phyloP scores from a whole-genome alignment of 2,329 filamentous ascomycete genomes.

The Penicillium decumbens region DNA sequence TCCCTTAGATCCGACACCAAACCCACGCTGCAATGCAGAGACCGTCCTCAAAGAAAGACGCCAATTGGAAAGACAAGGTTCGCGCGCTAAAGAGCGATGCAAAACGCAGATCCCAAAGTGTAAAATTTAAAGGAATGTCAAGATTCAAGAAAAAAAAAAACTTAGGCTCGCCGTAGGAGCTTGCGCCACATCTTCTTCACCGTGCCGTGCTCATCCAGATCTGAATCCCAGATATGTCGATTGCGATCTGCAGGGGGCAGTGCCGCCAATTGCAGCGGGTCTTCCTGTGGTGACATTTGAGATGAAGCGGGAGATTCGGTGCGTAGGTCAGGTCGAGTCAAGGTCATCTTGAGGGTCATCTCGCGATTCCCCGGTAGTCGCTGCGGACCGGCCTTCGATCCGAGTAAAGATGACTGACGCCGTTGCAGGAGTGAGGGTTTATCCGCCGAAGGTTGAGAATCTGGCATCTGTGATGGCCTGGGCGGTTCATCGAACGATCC shows the following conservation, averaged over 20 bases:
- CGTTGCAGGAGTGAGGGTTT: slow-evolving; percentile 13
- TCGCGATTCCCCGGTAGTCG: slow-evolving; percentile 63
- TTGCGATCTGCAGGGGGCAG: slow-evolving; percentile 46
- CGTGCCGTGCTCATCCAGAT: slow-evolving; percentile 36
- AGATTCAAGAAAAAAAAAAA: background rate
- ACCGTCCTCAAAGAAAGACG: background rate
- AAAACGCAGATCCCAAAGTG: background rate
- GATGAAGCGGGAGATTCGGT: slow-evolving; percentile 25
- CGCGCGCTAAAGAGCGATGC: slow-evolving; percentile 6
- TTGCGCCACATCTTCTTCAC: slow-evolving; percentile 46
- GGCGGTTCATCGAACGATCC: slow-evolving; percentile 20
- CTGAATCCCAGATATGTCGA: slow-evolving; percentile 42
- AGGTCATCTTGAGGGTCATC: slow-evolving; percentile 94
- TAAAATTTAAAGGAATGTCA: background rate
- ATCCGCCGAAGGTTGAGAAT: slow-evolving; percentile 10
- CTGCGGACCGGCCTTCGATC: slow-evolving; percentile 44
- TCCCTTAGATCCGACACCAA: slow-evolving; percentile 1
- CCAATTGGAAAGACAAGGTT: background rate
- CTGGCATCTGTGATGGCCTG: slow-evolving; percentile 4
- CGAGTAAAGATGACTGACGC: slow-evolving; percentile 18
- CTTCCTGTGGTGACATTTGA: slow-evolving; percentile 57
- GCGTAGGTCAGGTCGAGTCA: slow-evolving; percentile 82
- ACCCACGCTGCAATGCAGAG: slow-evolving; percentile 2
- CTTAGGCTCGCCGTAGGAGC: slow-evolving; percentile 30
- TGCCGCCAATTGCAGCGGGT: slow-evolving; percentile 54